These are phyloP conservation scores for Nakaseomyces glabratus DNA, from an alignment of 1,139 yeast genomes.

Conservation along the genomic window DNA sequence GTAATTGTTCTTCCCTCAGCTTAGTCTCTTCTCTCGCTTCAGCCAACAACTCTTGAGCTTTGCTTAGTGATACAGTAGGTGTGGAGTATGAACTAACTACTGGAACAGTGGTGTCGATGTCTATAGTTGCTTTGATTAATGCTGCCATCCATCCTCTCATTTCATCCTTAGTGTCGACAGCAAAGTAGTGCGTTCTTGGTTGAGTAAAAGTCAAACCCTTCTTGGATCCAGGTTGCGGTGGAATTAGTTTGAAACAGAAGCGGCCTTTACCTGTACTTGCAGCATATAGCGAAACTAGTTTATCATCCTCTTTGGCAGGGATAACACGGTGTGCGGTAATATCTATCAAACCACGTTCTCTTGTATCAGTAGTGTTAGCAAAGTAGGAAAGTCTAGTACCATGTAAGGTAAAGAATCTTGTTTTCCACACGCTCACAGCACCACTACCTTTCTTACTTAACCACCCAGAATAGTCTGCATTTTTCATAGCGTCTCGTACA, in stretches of 20 bases:
- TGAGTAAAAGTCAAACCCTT: constrained; percentile 95
- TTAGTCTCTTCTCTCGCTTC: constrained; percentile 70
- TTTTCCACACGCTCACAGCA: constrained; percentile 84
- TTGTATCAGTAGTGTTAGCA: constrained; percentile 64
- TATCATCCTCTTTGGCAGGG: constrained; percentile 66
- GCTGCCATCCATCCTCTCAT: constrained; percentile 96
- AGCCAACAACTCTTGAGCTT: constrained; percentile 79
- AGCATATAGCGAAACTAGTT: constrained; percentile 76
- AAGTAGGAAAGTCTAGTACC: constrained; percentile 90
- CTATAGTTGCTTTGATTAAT: constrained; percentile 90
- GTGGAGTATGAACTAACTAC: constrained; percentile 91
- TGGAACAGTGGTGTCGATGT: constrained; percentile 86
- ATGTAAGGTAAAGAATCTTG: constrained; percentile 79
- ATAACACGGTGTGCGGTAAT: constrained; percentile 90
- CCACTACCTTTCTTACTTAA: constrained; percentile 87
- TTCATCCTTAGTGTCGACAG: constrained; percentile 83
- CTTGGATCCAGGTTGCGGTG: constrained; percentile 96
- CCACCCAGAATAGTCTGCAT: constrained; percentile 85
- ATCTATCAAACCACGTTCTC: constrained; percentile 89
- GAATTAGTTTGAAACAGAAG: constrained; percentile 83
- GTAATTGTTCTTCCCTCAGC: constrained; percentile 45
- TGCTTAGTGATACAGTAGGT: constrained; percentile 79
- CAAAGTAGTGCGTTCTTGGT: constrained; percentile 91
- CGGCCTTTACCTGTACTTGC: constrained; percentile 91
- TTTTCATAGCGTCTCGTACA: constrained; percentile 69